These are phyloP conservation scores for Sporothrix inflata DNA, from an alignment of 2,329 filamentous ascomycete species.

Conservation along the genomic window DNA sequence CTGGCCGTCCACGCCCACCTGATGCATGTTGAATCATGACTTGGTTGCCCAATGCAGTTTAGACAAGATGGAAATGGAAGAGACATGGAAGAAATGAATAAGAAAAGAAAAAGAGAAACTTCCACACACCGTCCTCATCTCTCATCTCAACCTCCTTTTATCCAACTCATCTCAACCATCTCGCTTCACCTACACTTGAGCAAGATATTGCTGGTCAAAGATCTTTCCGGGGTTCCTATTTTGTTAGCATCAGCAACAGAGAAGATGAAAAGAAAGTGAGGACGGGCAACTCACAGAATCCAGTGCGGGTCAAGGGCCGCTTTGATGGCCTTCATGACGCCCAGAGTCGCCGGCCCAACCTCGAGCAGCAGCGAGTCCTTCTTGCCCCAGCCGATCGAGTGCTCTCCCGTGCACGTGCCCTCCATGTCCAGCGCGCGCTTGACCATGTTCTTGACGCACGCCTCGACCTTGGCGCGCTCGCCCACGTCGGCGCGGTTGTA, in stretches of 20 bases:
- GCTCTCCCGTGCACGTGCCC: constrained; percentile 87
- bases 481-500: constrained; percentile 72
- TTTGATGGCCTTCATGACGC: constrained; percentile 85
- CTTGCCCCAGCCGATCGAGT: constrained; percentile 84
- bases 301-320: constrained; percentile 79
- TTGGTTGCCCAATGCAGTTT: constrained; percentile 23
- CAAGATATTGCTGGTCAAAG: constrained; percentile 62
- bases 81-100: background rate
- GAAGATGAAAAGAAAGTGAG: background rate
- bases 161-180: no score
- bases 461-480: constrained; percentile 76
- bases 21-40: background rate
- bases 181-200: background rate
- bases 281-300: constrained; percentile 61
- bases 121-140: background rate
- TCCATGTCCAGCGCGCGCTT: constrained; percentile 91
- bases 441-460: constrained; percentile 87
- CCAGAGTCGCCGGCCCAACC: constrained; percentile 77
- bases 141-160: background rate
- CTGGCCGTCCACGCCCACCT: no score
- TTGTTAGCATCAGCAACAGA: constrained; percentile 25
- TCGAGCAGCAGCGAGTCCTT: constrained; percentile 79
- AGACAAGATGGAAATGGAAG: background rate
- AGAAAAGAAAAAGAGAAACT: background rate
- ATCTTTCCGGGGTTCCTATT: constrained; percentile 81